Base-by-base conservation (phyloP, 345 rosid species). In the Gossypium bickii region DNA sequence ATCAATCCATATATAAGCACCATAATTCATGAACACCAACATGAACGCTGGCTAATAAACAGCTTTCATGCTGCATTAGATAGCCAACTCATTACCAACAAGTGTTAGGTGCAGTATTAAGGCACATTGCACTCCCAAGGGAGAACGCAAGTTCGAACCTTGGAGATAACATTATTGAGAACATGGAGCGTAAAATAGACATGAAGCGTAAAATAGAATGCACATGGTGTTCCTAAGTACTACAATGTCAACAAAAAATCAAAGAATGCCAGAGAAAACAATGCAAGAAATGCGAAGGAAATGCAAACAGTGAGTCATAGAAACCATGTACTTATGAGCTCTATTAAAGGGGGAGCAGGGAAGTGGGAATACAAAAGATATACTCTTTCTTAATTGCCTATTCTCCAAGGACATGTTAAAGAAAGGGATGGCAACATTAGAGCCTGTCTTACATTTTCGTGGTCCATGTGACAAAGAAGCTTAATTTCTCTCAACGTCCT, bases 401-500 rank as follows among this genome's bases (percentile, higher is more conserved):
- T 25, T 8, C 29, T 60, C 29, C 59, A 53, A 70, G 71, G 58
- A 73, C 16, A 29, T 61, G 49, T 27, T 11, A 49, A 64, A 61
- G 10, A 41, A 62, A 49, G 67, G 24, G 41, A 22, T 51, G 17
- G n/a, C 11, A 13, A 22, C 49, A 7, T 70, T 34, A 34, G 65
- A 55, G 18, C 44, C 5, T 0, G 64, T 71, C 86, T 74, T 57
- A 88, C 95, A 73, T 90, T 90, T 77, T 88, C 91, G 49, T 90
- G 92, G 56, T 83, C 86, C 95, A 90, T 87, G 81, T 90, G 92
- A 60, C 86, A 82, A 79, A 90, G 95, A 78, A 90, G 92, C 91
- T 87, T 90, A 71, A 90, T 87, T 84, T 90, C 95, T 74, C 95
- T 84, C 82, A 90, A 51, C 0, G 95, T 90, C 86, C 92, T 83